Evolutionary conservation across 164 flowering plant genomes (phyloP).

Genomic region (Annona cherimola): DNA sequence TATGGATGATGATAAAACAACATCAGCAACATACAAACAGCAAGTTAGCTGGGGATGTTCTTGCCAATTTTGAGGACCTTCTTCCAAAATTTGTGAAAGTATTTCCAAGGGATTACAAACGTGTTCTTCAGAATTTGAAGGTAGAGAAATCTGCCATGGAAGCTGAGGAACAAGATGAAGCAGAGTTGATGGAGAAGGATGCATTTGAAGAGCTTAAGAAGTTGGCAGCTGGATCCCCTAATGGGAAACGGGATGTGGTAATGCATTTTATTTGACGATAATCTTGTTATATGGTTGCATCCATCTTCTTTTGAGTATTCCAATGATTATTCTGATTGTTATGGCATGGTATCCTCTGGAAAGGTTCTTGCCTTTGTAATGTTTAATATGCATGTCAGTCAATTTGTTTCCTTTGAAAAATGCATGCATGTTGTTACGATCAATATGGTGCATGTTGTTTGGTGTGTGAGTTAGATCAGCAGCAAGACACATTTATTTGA

Average conservation of each 20-base stretch:
- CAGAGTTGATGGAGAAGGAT: conserved; percentile 60
- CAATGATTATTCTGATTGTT: not conserved
- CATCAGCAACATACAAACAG: conserved; percentile 95
- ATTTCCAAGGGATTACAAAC: conserved; percentile 90
- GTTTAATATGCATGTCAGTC: not conserved
- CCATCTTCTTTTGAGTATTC: not conserved
- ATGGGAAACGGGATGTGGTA: conserved; percentile 42
- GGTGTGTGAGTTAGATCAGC: too few relatives aligned
- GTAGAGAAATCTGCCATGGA: conserved; percentile 34
- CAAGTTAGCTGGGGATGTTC: conserved; percentile 71
- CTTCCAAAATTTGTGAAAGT: conserved; percentile 90
- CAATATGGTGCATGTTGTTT: too few relatives aligned
- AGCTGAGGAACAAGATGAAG: conserved; percentile 50
- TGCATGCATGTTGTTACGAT: too few relatives aligned
- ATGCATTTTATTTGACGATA: not conserved
- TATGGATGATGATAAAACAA: conserved; percentile 93
- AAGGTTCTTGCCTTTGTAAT: not conserved
- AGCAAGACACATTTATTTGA: too few relatives aligned
- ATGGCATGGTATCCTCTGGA: not conserved
- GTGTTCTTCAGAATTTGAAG: conserved; percentile 65
- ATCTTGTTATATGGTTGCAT: not conserved
- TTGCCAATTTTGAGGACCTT: conserved; percentile 66
- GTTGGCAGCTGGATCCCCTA: conserved; percentile 54
- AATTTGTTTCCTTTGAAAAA: too few relatives aligned
- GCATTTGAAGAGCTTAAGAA: conserved; percentile 97